Evolutionary conservation across 176 grass and related monocot genomes (phyloP).

Genomic region (Neostapfia colusana): DNA sequence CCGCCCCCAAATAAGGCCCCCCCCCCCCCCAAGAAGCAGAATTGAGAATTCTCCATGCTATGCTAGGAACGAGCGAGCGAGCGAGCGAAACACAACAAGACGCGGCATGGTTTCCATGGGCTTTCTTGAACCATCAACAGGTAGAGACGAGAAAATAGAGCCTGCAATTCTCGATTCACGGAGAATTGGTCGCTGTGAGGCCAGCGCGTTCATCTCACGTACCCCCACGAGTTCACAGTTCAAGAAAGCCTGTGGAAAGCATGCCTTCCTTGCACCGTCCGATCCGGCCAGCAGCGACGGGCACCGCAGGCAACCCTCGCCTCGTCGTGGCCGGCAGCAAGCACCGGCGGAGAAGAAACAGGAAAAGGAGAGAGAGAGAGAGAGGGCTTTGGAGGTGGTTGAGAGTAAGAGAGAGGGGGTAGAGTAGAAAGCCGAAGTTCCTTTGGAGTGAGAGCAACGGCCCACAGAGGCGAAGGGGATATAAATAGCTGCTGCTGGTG

Average conservation of each 20-base stretch:
- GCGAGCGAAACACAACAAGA: constrained; percentile 1
- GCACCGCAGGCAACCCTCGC: constrained; percentile 29
- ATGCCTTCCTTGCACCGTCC: constrained; percentile 30
- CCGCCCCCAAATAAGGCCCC: neutral
- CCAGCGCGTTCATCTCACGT: neutral
- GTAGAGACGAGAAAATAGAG: constrained; percentile 21
- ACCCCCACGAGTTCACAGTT: constrained; percentile 72
- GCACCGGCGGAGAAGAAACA: neutral
- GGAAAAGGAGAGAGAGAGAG: neutral
- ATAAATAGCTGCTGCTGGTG: constrained; percentile 52
- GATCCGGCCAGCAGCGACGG: neutral
- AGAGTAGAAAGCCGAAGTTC: neutral
- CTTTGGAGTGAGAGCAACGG: constrained; percentile 49
- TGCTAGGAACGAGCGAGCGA: neutral
- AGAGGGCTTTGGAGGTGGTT: constrained; percentile 38
- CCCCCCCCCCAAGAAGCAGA: no score
- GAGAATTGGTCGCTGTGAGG: constrained; percentile 23
- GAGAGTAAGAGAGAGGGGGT: neutral
- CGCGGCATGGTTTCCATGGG: constrained; percentile 77
- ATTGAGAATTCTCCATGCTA: constrained; percentile 4
- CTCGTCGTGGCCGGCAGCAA: neutral
- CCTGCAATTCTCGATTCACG: constrained; percentile 20
- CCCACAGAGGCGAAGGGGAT: constrained; percentile 34
- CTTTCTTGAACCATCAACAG: constrained; percentile 98
- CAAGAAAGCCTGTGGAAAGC: constrained; percentile 99